Base-by-base conservation (phyloP, 176 grass and related monocot species). In the Oryza glaberrima region DNA sequence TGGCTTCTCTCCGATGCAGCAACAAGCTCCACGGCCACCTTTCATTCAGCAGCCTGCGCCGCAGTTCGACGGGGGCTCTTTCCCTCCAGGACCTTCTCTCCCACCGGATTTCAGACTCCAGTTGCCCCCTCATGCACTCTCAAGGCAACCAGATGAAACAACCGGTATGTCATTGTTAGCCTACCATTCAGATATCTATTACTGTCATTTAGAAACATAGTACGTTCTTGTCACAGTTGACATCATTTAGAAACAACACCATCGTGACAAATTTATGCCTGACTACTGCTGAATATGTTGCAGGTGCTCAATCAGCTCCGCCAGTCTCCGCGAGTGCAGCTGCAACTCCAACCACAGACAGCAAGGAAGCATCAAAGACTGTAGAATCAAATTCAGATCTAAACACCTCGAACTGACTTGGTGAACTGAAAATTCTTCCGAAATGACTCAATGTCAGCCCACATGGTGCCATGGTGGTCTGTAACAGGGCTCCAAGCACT, bases 21-120 rank as follows among this genome's bases (percentile, higher is more conserved):
- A 92, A 64, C 91, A 92, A 64, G 71, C 71, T 28, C 38, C 38
- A 26, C 83, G 70, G 1, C 91, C 86, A 6, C 77, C 72, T 0
- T 88, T 86, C n/a, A 28, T 89, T 81, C 91, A 95, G 73, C 85
- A 92, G 63, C 81, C 78, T 52, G 26, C 58, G 19, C 22, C 69
- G 0, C 89, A 84, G 52, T 61, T 76, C 5, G 96, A 95, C 25
- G 91, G 40, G 40, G 40, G 40, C 40, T 83, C 83, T 69, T 91
- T 90, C 72, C 69, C 71, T 14, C 4, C 86, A 11, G 75, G 73
- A 12, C 82, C 91, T 63, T 90, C 91, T 3, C 90, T 90, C 41
- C 87, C 91, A 20, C 66, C 85, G 56, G 76, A 86, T 76, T 95
- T 96, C 75, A 94, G 82, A 67, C 93, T 96, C 71, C 96, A 94